phyloP scores from a whole-genome alignment of 225 moss, liverwort and hornwort genomes.

The Marchantia paleacea region DNA sequence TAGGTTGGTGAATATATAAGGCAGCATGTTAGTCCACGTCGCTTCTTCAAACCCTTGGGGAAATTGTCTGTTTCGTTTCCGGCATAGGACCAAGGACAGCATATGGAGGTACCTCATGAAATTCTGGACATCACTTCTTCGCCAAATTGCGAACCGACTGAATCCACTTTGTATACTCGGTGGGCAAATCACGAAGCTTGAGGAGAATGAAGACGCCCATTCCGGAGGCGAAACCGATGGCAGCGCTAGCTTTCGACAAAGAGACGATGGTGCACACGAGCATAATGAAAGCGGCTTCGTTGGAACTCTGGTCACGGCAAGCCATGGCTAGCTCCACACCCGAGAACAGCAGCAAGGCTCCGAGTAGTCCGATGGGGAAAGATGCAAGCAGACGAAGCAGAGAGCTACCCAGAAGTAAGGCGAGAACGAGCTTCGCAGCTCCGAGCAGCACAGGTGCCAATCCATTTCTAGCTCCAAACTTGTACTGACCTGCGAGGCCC shows the following conservation, averaged over 20 bases:
- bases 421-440: constrained; percentile 36
- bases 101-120: too few relatives aligned
- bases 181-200: constrained; percentile 6
- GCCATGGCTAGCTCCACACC: constrained; percentile 75
- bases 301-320: constrained; percentile 53
- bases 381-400: constrained; percentile 43
- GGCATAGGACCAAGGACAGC: too few relatives aligned
- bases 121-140: too few relatives aligned
- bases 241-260: constrained; percentile 38
- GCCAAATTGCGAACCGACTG: neutral
- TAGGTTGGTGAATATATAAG: too few relatives aligned
- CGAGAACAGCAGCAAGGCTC: constrained; percentile 55
- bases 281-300: constrained; percentile 50
- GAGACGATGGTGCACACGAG: constrained; percentile 43
- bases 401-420: constrained; percentile 51
- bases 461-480: constrained; percentile 63
- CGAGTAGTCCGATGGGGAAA: constrained; percentile 56
- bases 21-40: too few relatives aligned
- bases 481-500: constrained; percentile 72
- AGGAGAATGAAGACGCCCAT: constrained; percentile 43
- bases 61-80: too few relatives aligned
- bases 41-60: too few relatives aligned
- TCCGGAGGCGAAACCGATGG: constrained; percentile 40
- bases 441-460: constrained; percentile 62
- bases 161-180: neutral